Evolutionary conservation across 768 basidiomycete species (phyloP).

Genomic region (Leccinum obscurum): DNA sequence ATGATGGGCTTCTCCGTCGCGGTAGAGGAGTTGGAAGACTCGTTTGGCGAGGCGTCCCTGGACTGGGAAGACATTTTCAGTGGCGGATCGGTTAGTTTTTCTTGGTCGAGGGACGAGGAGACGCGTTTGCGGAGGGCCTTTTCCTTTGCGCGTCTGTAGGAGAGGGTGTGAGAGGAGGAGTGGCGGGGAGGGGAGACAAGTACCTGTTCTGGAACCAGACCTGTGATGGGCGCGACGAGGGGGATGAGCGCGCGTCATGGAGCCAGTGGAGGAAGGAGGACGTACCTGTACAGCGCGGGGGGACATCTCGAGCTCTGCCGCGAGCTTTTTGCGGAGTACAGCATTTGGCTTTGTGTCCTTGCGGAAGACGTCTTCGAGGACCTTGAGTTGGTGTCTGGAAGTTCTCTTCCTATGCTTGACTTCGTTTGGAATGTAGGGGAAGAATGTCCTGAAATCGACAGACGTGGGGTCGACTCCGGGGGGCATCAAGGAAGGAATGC

Average conservation of each 20-base stretch:
- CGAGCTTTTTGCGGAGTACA: conserved; percentile 73
- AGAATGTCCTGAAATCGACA: conserved; percentile 82
- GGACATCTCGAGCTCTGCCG: conserved; percentile 85
- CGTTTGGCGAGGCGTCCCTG: conserved; percentile 32
- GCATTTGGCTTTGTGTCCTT: conserved; percentile 92
- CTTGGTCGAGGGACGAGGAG: conserved; percentile 21
- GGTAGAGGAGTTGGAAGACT: conserved; percentile 36
- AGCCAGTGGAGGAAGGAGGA: conserved; percentile 1
- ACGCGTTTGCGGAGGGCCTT: conserved; percentile 65
- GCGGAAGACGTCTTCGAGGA: conserved; percentile 85
- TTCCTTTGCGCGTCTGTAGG: conserved; percentile 75
- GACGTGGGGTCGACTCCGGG: conserved; percentile 59
- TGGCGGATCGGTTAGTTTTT: conserved; percentile 7
- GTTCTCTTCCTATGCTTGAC: conserved; percentile 95
- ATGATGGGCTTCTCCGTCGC: conserved; percentile 40
- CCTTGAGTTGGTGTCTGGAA: conserved; percentile 81
- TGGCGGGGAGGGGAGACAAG: conserved; percentile 14
- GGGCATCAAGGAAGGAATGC: conserved; percentile 48
- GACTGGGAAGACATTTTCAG: conserved; percentile 9
- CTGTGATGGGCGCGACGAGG: conserved; percentile 40
- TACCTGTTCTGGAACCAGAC: conserved; percentile 93
- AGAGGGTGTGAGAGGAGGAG: conserved; percentile 12
- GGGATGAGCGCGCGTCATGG: conserved; percentile 21
- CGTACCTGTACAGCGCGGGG: conserved; percentile 93
- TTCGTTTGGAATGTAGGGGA: conserved; percentile 87